phyloP scores from a whole-genome alignment of 352 stramenopile species.

The Globisporangium megalacanthum region DNA sequence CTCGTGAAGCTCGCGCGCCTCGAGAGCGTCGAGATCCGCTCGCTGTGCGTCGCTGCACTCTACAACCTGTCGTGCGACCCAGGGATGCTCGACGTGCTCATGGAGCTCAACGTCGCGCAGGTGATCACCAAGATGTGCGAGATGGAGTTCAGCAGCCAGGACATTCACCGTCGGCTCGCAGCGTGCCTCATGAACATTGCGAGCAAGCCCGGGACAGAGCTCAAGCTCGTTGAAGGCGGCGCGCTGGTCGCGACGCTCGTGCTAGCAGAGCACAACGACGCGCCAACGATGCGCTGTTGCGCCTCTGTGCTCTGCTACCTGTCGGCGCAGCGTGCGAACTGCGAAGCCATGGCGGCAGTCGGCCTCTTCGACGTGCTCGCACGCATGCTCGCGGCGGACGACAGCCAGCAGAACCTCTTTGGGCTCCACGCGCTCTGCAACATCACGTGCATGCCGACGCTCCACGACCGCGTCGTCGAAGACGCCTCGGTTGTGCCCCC shows the following conservation, averaged over 20 bases:
- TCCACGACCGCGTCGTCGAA: conserved; percentile 65
- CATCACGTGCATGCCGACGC: conserved; percentile 46
- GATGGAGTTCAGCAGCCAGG: conserved; percentile 78
- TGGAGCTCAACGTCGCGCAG: conserved; percentile 82
- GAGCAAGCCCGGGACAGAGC: conserved; percentile 35
- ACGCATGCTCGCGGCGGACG: conserved; percentile 41
- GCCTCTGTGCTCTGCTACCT: conserved; percentile 68
- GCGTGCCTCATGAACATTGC: conserved; percentile 77
- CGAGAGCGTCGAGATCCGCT: conserved; percentile 77
- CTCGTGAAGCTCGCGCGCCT: conserved; percentile 81
- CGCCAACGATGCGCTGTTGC: conserved; percentile 64
- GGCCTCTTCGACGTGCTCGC: conserved; percentile 63
- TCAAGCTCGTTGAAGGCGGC: conserved; percentile 67
- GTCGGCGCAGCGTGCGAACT: conserved; percentile 59
- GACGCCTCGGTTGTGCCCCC: conserved; percentile 45
- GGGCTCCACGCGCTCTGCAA: conserved; percentile 77
- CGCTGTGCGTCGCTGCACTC: conserved; percentile 68
- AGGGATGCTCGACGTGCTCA: conserved; percentile 61
- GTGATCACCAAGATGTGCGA: conserved; percentile 85
- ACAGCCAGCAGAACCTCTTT: conserved; percentile 66
- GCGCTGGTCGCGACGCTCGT: conserved; percentile 61
- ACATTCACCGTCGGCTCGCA: conserved; percentile 65
- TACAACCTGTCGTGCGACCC: conserved; percentile 84
- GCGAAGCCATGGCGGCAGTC: conserved; percentile 64
- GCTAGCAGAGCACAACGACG: conserved; percentile 66